Conservation (phyloP, 345 rosid genomes). For the Populus euphratica region DNA sequence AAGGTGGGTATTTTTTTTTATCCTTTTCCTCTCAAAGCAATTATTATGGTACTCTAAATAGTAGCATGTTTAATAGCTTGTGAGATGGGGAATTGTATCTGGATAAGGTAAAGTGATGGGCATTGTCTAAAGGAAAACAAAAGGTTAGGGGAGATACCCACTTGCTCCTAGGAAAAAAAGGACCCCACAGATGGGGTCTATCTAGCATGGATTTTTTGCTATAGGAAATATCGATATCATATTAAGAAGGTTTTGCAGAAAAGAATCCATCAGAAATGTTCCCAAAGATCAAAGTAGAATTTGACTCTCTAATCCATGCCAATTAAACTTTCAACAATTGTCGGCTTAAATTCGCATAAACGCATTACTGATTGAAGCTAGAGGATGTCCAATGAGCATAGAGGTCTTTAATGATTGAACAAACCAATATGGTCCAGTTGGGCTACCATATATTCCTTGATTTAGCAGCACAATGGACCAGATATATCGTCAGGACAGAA, state of each 20-base stretch:
- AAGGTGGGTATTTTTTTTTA: slow-evolving; percentile 2
- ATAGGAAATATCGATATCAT: background rate
- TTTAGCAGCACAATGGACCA: too few relatives aligned
- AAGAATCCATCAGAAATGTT: slow-evolving; percentile 16
- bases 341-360: slow-evolving; percentile 30
- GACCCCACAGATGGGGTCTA: slow-evolving; percentile 14
- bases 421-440: slow-evolving; percentile 5
- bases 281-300: slow-evolving; percentile 22
- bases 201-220: slow-evolving; percentile 9
- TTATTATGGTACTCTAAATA: slow-evolving; percentile 16
- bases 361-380: slow-evolving; percentile 24
- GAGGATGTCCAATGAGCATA: background rate
- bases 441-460: background rate
- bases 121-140: slow-evolving; percentile 19
- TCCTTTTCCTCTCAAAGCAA: slow-evolving; percentile 19
- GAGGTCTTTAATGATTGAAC: background rate
- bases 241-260: background rate
- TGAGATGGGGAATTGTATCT: slow-evolving; percentile 23
- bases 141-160: slow-evolving; percentile 22
- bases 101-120: slow-evolving; percentile 43
- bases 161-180: slow-evolving; percentile 15
- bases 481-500: too few relatives aligned
- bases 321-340: slow-evolving; percentile 18
- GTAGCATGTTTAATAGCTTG: slow-evolving; percentile 28
- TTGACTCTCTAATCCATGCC: slow-evolving; percentile 30